Evolutionary conservation across 768 basidiomycete species (phyloP), one percentile per base, ranked within the genome.

Genomic region (Leccinum subgranulosum): DNA sequence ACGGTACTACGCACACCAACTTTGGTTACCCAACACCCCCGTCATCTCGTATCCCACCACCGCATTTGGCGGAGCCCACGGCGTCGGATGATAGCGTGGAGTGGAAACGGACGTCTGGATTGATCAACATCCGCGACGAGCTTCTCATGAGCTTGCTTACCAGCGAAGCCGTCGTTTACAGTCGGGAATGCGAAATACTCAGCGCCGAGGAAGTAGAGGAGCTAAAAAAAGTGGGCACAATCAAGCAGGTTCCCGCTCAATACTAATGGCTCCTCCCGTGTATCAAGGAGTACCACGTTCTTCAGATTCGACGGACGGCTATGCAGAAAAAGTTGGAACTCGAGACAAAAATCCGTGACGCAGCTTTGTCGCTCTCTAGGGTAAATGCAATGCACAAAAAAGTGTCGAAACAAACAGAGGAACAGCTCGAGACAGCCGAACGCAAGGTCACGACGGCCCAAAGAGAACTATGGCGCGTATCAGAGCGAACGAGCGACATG

Each of bases 151-250:
- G 90, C 69, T 80, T 99, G 41, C 76, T 98, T 61, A 90, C 94
- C 43, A 94, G 94, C 54, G 94, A 98, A 73, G 96, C 96, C 5
- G 84, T 92, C 43, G 86, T 98, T n/a, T 94, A 98, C 66, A 91
- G 91, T 65, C 85, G 89, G 29, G 84, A 84, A 47, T 91, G 84
- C 67, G 84, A 87, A 53, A 86, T 97, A 21, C 77, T 95, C 46
- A 83, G 80, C 54, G 81, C 86, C 59, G 87, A 90, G 49, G 83
- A 87, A 63, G 83, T 88, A 15, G 86, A 89, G 56, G 82, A 82
- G 31, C 76, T 86, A 61, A 90, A 87, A 73, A 84, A 85, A 78
- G 87, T 86, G 59, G 36, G 78, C 21, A 17, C 19, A 15, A 31
- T 31, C 45, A 7, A 14, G 60, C 77, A 71, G 9, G 77, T 41